Conservation (phyloP, 257 asterid species). For the Przewalskia tangutica region DNA sequence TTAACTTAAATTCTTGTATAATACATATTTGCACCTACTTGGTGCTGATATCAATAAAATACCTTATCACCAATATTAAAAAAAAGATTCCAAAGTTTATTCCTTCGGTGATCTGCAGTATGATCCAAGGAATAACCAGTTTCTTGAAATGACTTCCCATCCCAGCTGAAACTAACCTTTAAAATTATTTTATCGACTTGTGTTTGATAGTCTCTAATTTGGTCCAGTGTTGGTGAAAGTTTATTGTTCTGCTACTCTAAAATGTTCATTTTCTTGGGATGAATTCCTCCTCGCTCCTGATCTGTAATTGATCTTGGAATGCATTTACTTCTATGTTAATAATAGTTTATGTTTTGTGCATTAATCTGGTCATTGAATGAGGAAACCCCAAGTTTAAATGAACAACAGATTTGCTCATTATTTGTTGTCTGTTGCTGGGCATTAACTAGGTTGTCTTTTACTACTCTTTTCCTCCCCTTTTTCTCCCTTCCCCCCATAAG, state of each 20-base stretch:
- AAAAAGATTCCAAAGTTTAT: background rate
- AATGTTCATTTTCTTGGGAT: background rate
- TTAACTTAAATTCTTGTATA: too few relatives aligned
- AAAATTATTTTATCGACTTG: background rate
- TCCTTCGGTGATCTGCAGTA: background rate
- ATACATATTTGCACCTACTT: too few relatives aligned
- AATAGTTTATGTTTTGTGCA: background rate
- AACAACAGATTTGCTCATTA: background rate
- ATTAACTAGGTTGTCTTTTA: background rate
- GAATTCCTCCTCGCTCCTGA: background rate
- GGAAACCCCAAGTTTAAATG: background rate
- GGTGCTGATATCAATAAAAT: background rate
- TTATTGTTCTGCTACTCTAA: background rate
- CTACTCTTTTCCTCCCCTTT: background rate
- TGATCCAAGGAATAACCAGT: background rate
- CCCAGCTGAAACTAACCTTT: background rate
- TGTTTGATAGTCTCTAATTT: background rate
- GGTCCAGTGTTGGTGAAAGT: background rate
- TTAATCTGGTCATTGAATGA: background rate
- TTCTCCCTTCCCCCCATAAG: background rate
- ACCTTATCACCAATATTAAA: background rate
- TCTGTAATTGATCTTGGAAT: background rate
- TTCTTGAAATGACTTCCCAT: background rate
- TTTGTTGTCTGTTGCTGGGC: background rate
- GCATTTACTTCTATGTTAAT: background rate